These are phyloP conservation scores for Solanum dulcamara DNA, from an alignment of 257 asterid genomes.

Conservation along the genomic window DNA sequence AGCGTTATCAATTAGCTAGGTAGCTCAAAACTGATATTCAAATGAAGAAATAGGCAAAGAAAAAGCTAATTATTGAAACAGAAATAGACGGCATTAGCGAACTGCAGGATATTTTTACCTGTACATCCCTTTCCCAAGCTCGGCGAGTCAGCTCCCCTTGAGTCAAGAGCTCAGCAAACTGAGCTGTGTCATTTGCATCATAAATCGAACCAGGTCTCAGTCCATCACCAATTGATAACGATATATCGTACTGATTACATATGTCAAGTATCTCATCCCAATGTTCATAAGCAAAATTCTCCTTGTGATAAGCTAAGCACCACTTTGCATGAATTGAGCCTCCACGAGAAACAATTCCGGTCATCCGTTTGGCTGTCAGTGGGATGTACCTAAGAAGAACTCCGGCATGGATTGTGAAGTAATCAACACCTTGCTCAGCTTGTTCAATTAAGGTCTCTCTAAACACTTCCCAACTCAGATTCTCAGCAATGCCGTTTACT, in stretches of 20 bases:
- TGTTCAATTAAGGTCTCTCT: slow-evolving; percentile 88
- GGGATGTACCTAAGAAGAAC: slow-evolving; percentile 91
- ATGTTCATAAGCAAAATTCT: slow-evolving; percentile 91
- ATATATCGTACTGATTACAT: slow-evolving; percentile 83
- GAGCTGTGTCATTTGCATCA: slow-evolving; percentile 94
- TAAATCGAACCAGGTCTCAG: slow-evolving; percentile 93
- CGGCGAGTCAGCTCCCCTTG: slow-evolving; percentile 90
- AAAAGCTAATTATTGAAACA: neutral
- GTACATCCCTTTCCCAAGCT: slow-evolving; percentile 98
- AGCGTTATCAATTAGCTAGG: neutral
- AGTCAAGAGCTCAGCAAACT: slow-evolving; percentile 87
- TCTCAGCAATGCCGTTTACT: slow-evolving; percentile 85
- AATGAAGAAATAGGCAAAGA: neutral
- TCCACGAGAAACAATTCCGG: slow-evolving; percentile 94
- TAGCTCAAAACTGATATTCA: neutral
- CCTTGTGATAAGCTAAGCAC: slow-evolving; percentile 91
- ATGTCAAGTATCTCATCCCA: slow-evolving; percentile 96
- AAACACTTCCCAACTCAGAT: slow-evolving; percentile 83
- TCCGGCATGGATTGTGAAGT: slow-evolving; percentile 93
- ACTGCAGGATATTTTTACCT: slow-evolving; percentile 26
- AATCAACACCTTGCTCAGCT: slow-evolving; percentile 98
- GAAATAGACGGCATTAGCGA: neutral
- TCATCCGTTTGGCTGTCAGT: slow-evolving; percentile 79
- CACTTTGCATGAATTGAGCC: slow-evolving; percentile 98
- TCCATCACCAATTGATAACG: slow-evolving; percentile 92